These are phyloP conservation scores for Lasiodiplodia theobromae DNA, from an alignment of 2,329 filamentous ascomycete species.

Conservation along the genomic window DNA sequence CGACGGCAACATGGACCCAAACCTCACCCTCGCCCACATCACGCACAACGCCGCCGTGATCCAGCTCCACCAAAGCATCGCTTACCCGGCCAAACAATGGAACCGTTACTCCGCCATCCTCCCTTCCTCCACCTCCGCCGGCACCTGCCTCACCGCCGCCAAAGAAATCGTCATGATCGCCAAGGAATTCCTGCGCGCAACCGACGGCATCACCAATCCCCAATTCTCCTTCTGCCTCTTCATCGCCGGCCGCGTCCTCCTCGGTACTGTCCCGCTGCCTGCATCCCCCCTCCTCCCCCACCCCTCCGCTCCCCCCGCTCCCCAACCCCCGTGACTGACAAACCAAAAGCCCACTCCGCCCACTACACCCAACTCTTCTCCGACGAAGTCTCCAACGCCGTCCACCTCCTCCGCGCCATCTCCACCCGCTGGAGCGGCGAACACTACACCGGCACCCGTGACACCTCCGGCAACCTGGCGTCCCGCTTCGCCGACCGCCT, in stretches of 20 bases:
- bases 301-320: no score
- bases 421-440: slow-evolving; percentile 48
- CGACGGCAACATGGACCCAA: slow-evolving; percentile 43
- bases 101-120: slow-evolving; percentile 35
- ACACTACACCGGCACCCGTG: slow-evolving; percentile 26
- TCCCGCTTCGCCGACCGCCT: slow-evolving; percentile 46
- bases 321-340: no score
- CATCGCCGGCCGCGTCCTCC: slow-evolving; percentile 42
- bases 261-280: no score
- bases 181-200: slow-evolving; percentile 37
- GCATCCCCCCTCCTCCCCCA: no score
- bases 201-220: slow-evolving; percentile 40
- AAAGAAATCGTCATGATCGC: slow-evolving; percentile 38
- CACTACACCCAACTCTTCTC: slow-evolving; percentile 42
- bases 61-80: slow-evolving; percentile 40
- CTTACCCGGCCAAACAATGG: slow-evolving; percentile 43
- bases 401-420: slow-evolving; percentile 46
- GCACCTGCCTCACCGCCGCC: slow-evolving; percentile 38
- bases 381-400: slow-evolving; percentile 43
- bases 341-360: slow-evolving; percentile 41
- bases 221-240: slow-evolving; percentile 44
- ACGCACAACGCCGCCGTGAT: slow-evolving; percentile 41
- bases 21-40: slow-evolving; percentile 40
- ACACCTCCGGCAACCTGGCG: slow-evolving; percentile 40
- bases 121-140: slow-evolving; percentile 35